Conservation (phyloP, 345 rosid species). For the Microthlaspi erraticum region DNA sequence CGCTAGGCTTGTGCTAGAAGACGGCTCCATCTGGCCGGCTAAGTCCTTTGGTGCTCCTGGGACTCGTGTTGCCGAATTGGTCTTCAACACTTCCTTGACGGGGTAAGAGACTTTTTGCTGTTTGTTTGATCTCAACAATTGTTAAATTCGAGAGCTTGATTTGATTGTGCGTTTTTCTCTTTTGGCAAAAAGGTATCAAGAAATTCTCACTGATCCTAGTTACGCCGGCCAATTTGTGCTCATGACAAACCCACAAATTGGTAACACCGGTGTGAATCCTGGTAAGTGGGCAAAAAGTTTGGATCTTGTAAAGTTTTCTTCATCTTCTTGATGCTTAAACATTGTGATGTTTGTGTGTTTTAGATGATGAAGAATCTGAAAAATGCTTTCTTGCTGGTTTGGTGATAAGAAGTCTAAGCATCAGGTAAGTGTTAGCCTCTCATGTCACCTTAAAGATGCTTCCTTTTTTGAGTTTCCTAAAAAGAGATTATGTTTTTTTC, state of each 20-base stretch:
- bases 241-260: conserved; percentile 97
- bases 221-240: conserved; percentile 96
- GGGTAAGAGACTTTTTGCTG: conserved; percentile 55
- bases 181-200: conserved; percentile 74
- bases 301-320: not conserved
- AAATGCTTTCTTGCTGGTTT: conserved; percentile 91
- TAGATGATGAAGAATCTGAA: conserved; percentile 93
- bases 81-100: conserved; percentile 93
- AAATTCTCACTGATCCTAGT: conserved; percentile 97
- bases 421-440: conserved; percentile 50
- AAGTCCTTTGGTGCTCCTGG: conserved; percentile 97
- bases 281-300: conserved; percentile 53
- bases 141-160: not conserved
- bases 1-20: conserved; percentile 92
- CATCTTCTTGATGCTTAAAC: not conserved
- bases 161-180: conserved; percentile 1
- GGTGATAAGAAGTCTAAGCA: conserved; percentile 86
- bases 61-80: conserved; percentile 94
- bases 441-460: not conserved
- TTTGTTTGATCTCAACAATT: not conserved
- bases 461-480: not conserved
- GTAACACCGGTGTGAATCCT: conserved; percentile 94
- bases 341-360: not conserved
- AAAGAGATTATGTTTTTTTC: conserved; percentile 18
- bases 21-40: conserved; percentile 93